Base-by-base conservation (phyloP, 202 grass and related monocot genomes). In the Eragrostis tef region DNA sequence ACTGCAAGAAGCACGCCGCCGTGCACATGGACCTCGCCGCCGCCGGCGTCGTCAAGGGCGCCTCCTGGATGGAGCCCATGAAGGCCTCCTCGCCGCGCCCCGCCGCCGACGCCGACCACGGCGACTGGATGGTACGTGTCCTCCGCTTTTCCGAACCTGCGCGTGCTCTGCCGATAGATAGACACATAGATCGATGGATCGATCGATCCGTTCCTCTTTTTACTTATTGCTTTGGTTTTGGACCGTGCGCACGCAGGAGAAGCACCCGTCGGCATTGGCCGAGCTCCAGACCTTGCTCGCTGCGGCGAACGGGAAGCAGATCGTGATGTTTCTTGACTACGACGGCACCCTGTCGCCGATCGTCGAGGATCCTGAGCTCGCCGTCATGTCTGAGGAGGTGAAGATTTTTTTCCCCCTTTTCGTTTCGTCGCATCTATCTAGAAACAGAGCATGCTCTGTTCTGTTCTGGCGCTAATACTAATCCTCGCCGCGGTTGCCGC, bases 261-360 rank as follows among this genome's bases (percentile, higher is more conserved):
- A 86, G 47, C 90, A 91, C 74, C 94, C 94, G 36, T 98, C 94
- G 2, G 94, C 94, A 68, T 88, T 94, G 79, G 65, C 51, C 6
- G 42, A 6, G 43, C 85, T 98, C 80, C 76, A 91, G 77, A 20
- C 52, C 16, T 53, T 87, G 36, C 56, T 77, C 6, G 88, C 73
- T 2, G 76, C 78, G 16, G 84, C 92, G 9, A 78, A 86, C 22
- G 88, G 90, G 36, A 98, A 86, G 79, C 69, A 92, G 77, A 78
- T 98, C 21, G 92, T 91, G 11, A 84, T 98, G 84, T 98, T 98
- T 83, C 88, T 98, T 13, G 94, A 98, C 64, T 98, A 98, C 85
- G 94, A 98, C 74, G 94, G 94, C 52, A 98, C 94, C 41, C 87
- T 98, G 47, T 98, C 94, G 16, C 94, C 94, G 2, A 98, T 98